Base-by-base conservation (phyloP, 169 alveolate species). In the Eimeria praecox region DNA sequence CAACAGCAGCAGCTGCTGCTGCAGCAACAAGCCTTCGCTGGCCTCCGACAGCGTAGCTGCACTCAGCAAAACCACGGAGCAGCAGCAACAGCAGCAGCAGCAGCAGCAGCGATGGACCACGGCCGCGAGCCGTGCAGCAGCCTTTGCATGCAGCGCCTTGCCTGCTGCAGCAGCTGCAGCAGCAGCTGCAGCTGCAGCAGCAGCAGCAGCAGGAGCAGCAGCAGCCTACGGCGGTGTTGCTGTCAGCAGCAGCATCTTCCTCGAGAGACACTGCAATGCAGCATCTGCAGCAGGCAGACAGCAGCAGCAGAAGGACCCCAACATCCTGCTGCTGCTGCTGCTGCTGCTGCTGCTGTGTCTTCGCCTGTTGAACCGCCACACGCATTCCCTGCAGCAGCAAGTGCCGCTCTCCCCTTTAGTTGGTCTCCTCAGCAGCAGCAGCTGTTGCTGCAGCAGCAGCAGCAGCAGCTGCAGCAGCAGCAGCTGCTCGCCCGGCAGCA, bases 201-300 rank as follows among this genome's bases (percentile, higher is more conserved):
- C 90, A 78, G 64, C n/a, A 78, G 91, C 69, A 83, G 77, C 75
- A 33, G 77, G 56, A 85, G 92, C 24, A 54, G 92, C 78, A 85
- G 92, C 92, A 85, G 78, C 20, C 24, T 33, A 35, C 44, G 40
- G 54, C 56, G 78, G 46, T 54, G 49, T 49, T 85, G 92, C 92
- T 85, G 92, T 56, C 44, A 66, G 35, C 78, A 35, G 33, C 73
- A 85, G 78, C 92, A 46, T 1, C 30, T 0, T 49, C 12, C 52
- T 30, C 49, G 46, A 46, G 90, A 49, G 52, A 49, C 71, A 27
- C 71, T 80, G 71, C 62, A 80, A 33, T 75, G 86, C 66, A 78
- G 20, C 59, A 18, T 49, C 3, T 33, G 78, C 59, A 33, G 54
- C 78, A 30, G 30, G 27, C 49, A 35, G 16, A 30, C 42, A 33